Evolutionary conservation across 176 grass and related monocot genomes (phyloP).

Genomic region (Raddia distichophylla): DNA sequence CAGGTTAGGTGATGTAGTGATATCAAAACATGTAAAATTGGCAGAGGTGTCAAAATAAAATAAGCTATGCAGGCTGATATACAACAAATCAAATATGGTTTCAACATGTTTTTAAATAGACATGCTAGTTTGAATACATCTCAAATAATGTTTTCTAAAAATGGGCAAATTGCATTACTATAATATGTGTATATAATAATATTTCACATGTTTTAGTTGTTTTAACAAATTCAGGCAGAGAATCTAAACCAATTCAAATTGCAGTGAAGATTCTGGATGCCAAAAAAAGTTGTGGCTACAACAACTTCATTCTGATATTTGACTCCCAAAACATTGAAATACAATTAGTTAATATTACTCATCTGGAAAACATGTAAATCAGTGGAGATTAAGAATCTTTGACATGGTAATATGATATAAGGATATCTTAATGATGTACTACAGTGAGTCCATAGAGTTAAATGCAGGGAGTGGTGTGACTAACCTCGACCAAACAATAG

Average conservation of each 20-base stretch:
- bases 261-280: neutral
- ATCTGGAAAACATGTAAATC: constrained; percentile 12
- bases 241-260: constrained; percentile 9
- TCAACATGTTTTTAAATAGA: neutral
- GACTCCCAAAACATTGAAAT: neutral
- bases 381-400: neutral
- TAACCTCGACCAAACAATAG: constrained; percentile 91
- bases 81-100: neutral
- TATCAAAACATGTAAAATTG: neutral
- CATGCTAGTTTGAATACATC: neutral
- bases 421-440: neutral
- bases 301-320: constrained; percentile 4
- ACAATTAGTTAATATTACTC: neutral
- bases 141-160: neutral
- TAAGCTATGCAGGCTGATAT: neutral
- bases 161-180: neutral
- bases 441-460: neutral
- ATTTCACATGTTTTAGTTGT: neutral
- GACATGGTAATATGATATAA: neutral
- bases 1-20: neutral
- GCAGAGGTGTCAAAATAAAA: neutral
- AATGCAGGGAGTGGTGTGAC: constrained; percentile 12
- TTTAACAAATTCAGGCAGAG: neutral
- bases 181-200: neutral
- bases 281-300: neutral